phyloP scores from a whole-genome alignment of 1,139 yeast species.

The Debaryomycetaceae sp. region DNA sequence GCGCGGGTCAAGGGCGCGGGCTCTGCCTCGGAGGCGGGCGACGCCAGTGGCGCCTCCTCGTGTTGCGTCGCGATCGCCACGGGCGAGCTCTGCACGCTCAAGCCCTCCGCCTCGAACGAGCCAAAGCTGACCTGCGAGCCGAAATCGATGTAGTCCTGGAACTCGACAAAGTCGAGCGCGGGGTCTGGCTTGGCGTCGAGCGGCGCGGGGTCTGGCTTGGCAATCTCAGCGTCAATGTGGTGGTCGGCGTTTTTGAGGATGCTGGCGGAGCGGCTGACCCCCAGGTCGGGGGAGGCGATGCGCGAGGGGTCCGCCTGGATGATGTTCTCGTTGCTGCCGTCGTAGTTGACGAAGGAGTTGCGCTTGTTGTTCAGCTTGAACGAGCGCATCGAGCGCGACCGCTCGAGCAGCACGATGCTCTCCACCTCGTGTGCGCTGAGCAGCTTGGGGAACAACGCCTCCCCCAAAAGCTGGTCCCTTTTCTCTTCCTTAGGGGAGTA shows the following conservation, averaged over 20 bases:
- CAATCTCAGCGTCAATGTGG: no score
- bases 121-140: constrained; percentile 10
- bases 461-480: constrained; percentile 41
- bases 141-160: constrained; percentile 54
- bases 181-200: not conserved
- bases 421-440: constrained; percentile 66
- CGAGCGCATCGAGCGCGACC: constrained; percentile 60
- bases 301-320: constrained; percentile 26
- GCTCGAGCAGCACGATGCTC: constrained; percentile 66
- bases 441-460: constrained; percentile 66
- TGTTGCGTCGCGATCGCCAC: no score
- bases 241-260: constrained; percentile 41
- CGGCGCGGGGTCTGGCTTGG: constrained; percentile 1
- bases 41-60: not conserved
- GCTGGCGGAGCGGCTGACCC: constrained; percentile 38
- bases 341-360: constrained; percentile 41
- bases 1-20: not conserved
- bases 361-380: constrained; percentile 31
- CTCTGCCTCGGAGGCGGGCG: constrained; percentile 1
- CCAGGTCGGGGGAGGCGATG: constrained; percentile 9
- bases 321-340: constrained; percentile 46
- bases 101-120: constrained; percentile 1
- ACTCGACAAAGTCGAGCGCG: constrained; percentile 54
- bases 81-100: constrained; percentile 1
- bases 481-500: constrained; percentile 6